Percentiles rank a stretch among this genome's conserved stretches.
These are phyloP conservation scores for Ophiostoma australiae DNA, from an alignment of 2,329 filamentous ascomycete species.

Conservation along the genomic window DNA sequence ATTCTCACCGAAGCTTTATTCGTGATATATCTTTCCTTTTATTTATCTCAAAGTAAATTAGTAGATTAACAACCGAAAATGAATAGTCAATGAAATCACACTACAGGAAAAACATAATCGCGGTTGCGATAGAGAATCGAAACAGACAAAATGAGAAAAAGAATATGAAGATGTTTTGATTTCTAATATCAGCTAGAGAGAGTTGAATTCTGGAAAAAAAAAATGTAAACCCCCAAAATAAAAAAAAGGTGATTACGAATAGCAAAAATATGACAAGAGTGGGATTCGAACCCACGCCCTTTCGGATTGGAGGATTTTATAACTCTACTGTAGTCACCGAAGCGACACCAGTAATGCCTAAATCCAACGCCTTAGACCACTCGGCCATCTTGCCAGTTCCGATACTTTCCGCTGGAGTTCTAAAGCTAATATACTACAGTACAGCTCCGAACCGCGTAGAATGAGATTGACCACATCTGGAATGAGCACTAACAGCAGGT, in stretches of 20 bases:
- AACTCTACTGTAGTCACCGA: neutral
- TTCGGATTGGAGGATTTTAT: conserved; percentile 28
- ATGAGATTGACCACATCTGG: neutral
- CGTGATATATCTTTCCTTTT: too few relatives aligned
- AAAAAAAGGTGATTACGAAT: neutral
- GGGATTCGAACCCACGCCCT: conserved; percentile 31
- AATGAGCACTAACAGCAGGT: neutral
- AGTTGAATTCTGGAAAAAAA: neutral
- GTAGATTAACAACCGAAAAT: too few relatives aligned
- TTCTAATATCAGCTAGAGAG: too few relatives aligned
- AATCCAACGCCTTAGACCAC: conserved; percentile 31
- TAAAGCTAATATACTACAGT: neutral
- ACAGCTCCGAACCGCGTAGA: too few relatives aligned
- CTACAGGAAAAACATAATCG: too few relatives aligned
- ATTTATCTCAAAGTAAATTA: too few relatives aligned
- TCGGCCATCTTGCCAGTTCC: conserved; percentile 30
- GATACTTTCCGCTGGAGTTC: conserved; percentile 20
- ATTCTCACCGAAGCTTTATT: too few relatives aligned
- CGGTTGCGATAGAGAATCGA: neutral
- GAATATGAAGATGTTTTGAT: too few relatives aligned
- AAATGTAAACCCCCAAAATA: neutral
- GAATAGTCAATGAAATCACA: too few relatives aligned
- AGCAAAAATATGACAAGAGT: conserved; percentile 28
- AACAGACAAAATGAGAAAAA: neutral
- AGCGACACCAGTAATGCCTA: conserved; percentile 22